A percentile compares a stretch with the other conserved stretches of the same genome.
Evolutionary conservation across 768 basidiomycete species (phyloP).

Genomic region (Royoungia palumana): DNA sequence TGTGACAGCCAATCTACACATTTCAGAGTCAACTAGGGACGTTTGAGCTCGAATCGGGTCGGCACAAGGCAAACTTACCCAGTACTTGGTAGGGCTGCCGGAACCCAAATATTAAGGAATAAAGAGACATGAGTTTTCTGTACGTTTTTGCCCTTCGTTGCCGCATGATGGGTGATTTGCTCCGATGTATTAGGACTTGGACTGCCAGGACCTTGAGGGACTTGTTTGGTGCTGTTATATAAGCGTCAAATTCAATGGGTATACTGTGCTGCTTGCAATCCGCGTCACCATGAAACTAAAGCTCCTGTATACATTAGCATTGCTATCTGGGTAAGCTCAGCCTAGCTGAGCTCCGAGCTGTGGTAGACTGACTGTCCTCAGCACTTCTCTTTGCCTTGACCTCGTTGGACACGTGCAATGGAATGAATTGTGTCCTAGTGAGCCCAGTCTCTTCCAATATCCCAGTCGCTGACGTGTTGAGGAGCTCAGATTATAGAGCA

Average conservation of each 20-base stretch:
- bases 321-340: conserved; percentile 15
- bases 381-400: conserved; percentile 45
- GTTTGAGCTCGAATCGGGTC: conserved; percentile 5
- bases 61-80: conserved; percentile 42
- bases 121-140: conserved; percentile 89
- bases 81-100: conserved; percentile 92
- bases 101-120: conserved; percentile 84
- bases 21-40: conserved; percentile 74
- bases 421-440: conserved; percentile 70
- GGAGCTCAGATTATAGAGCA: conserved; percentile 30
- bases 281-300: conserved; percentile 16
- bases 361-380: conserved; percentile 3
- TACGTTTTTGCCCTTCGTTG: conserved; percentile 96
- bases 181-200: neutral
- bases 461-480: conserved; percentile 7
- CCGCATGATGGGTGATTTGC: conserved; percentile 55
- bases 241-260: neutral
- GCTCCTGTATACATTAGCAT: conserved; percentile 4
- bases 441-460: conserved; percentile 10
- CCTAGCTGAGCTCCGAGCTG: neutral
- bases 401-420: conserved; percentile 61
- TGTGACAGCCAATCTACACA: conserved; percentile 66
- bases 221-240: conserved; percentile 29
- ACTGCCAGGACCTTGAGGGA: neutral
- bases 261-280: neutral